Evolutionary conservation across 768 basidiomycete species (phyloP), one percentile per base, ranked within the genome.

Genomic region (Melanogaster broomeanus): DNA sequence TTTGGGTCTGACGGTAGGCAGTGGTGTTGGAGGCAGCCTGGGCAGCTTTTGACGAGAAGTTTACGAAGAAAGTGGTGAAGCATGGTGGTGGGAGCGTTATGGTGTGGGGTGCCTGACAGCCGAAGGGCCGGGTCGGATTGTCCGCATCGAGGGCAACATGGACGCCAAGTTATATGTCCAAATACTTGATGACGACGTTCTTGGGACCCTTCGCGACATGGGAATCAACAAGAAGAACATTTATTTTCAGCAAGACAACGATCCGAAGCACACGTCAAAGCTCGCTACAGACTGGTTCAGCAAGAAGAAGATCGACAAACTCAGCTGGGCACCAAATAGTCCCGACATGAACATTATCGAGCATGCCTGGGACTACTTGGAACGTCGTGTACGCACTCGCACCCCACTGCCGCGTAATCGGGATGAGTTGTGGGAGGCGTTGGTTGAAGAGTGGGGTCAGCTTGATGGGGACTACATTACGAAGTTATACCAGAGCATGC

Each of bases 231-330:
- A 27, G 12, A 16, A 43, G 11, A 9, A 30, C 11, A 11, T 30
- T 30, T 30, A 61, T 45, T 73, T 71, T 46, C 66, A 70, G 45
- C 72, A 75, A 19, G 71, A 76, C 51, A 72, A 71, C 40, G 58
- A 74, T 59, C 71, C 63, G 9, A 75, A 74, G 57, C 73, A 74
- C 59, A 73, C 59, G 2, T 55, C 62, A 16, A 57, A 59, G 35
- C 16, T 65, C 13, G 62, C 60, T 10, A 35, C 51, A 22, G 48
- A 45, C 3, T 76, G 71, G 69, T 70, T 75, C 43, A 7, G 37
- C 11, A 45, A 67, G 13, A 52, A 73, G 19, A 31, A 65, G 25
- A 31, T 73, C 21, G 24, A 61, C 37, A 40, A 61, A 10, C 49
- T 75, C 7, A n/a, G 24, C 2, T 76, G 72, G 72, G 65, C 66